Conservation (phyloP, 352 stramenopile species). For the Pythium plurisporium region DNA sequence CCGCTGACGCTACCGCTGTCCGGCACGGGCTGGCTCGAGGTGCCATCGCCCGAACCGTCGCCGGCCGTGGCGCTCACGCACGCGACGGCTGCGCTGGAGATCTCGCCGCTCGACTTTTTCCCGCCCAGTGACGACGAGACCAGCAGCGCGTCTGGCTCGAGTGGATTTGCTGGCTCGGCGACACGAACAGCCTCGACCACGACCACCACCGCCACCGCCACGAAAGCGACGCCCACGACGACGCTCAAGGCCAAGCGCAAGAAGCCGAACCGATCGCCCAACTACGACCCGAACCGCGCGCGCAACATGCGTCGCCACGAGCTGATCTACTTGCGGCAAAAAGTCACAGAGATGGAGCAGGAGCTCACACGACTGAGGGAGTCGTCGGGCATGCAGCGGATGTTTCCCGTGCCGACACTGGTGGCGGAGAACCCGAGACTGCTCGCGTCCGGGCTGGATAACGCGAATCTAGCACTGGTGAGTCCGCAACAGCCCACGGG, state of each 20-base stretch:
- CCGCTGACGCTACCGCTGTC: neutral
- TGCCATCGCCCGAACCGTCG: neutral
- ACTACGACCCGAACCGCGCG: slow-evolving; percentile 23
- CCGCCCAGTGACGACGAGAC: neutral
- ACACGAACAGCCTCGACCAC: too few relatives aligned
- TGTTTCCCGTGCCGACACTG: too few relatives aligned
- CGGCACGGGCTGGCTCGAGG: too few relatives aligned
- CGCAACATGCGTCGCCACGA: slow-evolving; percentile 17
- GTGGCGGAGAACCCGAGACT: too few relatives aligned
- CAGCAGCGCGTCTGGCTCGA: too few relatives aligned
- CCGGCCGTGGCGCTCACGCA: neutral
- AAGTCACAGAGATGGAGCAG: slow-evolving; percentile 15
- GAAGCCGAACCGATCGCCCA: slow-evolving; percentile 4
- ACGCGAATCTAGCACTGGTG: too few relatives aligned
- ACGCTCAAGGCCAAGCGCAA: neutral
- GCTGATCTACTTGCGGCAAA: slow-evolving; percentile 13
- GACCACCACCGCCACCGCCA: neutral
- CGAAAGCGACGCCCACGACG: neutral
- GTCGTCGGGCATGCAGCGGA: too few relatives aligned
- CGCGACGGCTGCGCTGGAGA: neutral
- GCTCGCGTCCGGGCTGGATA: too few relatives aligned
- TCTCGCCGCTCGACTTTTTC: slow-evolving; percentile 2
- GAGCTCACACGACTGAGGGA: slow-evolving; percentile 4
- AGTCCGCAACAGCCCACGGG: neutral
- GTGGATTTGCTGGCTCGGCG: too few relatives aligned